A percentile compares a stretch with the other conserved stretches of the same genome.
phyloP scores from a whole-genome alignment of 192 early-diverging fungal genomes.

The Coemansia brasiliensis region DNA sequence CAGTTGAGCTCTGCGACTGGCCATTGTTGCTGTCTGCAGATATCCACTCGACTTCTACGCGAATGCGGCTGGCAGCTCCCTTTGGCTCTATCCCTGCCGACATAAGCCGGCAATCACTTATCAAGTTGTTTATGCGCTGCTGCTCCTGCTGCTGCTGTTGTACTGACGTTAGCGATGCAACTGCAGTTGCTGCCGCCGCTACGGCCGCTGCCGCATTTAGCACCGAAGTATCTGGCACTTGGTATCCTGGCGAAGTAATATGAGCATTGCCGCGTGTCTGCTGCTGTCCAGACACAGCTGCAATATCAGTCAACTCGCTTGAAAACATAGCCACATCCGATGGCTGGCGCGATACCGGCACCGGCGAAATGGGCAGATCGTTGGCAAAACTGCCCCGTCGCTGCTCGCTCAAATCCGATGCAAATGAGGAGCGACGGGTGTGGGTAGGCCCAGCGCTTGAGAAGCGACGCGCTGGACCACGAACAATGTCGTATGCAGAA shows the following conservation, averaged over 20 bases:
- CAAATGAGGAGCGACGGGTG: conserved; percentile 24
- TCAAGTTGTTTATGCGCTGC: background rate
- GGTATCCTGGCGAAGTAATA: background rate
- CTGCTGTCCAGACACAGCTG: background rate
- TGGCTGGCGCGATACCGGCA: conserved; percentile 28
- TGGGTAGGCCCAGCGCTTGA: conserved; percentile 8
- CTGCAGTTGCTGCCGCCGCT: conserved; percentile 21
- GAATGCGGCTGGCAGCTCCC: conserved; percentile 23
- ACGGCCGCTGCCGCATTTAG: conserved; percentile 33
- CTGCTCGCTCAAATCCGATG: conserved; percentile 11
- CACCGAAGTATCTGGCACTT: conserved; percentile 13
- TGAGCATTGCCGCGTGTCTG: background rate
- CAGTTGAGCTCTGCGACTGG: conserved; percentile 19
- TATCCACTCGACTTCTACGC: conserved; percentile 49
- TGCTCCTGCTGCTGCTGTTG: conserved; percentile 11
- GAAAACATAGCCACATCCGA: conserved; percentile 51
- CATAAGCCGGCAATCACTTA: no score
- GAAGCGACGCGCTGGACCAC: conserved; percentile 1
- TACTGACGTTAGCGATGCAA: conserved; percentile 8
- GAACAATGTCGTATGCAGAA: conserved; percentile 29
- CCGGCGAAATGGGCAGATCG: conserved; percentile 13
- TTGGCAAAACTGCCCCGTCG: conserved; percentile 5
- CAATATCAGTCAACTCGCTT: background rate
- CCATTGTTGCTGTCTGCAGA: conserved; percentile 11
- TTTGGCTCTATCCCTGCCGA: background rate